Percentiles rank a stretch among this genome's conserved stretches.
Conservation (phyloP, 108 stramenopile genomes). For the Nitzschia palea region DNA sequence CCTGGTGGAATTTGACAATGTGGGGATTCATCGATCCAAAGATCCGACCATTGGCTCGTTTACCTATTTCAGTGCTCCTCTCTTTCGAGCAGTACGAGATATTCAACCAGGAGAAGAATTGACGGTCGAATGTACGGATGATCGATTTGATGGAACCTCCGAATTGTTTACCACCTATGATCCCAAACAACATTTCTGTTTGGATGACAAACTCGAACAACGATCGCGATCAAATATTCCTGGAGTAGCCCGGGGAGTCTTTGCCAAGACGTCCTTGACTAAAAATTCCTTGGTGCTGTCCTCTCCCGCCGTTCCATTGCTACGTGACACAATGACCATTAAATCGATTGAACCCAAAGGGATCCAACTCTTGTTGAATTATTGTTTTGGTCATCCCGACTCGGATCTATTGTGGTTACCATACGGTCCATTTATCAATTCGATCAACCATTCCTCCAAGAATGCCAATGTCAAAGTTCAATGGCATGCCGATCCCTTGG, state of each 20-base stretch:
- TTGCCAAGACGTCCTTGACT: slow-evolving; percentile 25
- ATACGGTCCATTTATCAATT: slow-evolving; percentile 31
- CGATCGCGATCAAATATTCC: not conserved
- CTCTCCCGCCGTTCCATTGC: slow-evolving; percentile 39
- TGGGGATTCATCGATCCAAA: slow-evolving; percentile 20
- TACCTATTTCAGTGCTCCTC: slow-evolving; percentile 32
- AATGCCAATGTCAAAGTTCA: slow-evolving; percentile 23
- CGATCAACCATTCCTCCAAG: slow-evolving; percentile 16
- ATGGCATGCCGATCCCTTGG: slow-evolving; percentile 18
- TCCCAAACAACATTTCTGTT: slow-evolving; percentile 40
- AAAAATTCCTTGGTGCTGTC: slow-evolving; percentile 32
- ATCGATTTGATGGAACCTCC: slow-evolving; percentile 46
- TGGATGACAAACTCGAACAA: slow-evolving; percentile 42
- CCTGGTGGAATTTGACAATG: slow-evolving; percentile 2
- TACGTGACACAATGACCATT: not conserved
- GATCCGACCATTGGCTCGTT: slow-evolving; percentile 48
- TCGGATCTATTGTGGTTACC: slow-evolving; percentile 59
- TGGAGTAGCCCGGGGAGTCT: slow-evolving; percentile 28
- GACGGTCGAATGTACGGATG: slow-evolving; percentile 50
- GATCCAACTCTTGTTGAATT: slow-evolving; percentile 57
- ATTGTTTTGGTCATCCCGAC: slow-evolving; percentile 57
- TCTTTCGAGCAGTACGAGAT: slow-evolving; percentile 50
- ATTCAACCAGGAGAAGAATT: slow-evolving; percentile 64
- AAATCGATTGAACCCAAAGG: not conserved
- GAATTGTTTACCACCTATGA: slow-evolving; percentile 18